Evolutionary conservation across 192 early-diverging fungal species (phyloP).

Genomic region (Backusella sp.): DNA sequence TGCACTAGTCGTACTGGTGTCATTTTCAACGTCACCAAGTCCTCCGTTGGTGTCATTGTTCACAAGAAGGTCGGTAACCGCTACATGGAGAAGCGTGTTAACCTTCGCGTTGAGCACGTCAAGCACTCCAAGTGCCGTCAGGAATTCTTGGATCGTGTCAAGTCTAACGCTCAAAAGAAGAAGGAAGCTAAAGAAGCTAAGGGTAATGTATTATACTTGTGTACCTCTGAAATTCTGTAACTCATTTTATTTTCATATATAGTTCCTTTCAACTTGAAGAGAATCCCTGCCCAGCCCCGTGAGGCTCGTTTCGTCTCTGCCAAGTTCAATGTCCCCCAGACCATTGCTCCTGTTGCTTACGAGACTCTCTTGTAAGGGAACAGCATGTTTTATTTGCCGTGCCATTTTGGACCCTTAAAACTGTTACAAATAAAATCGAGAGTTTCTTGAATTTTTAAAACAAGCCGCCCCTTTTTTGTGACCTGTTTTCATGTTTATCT

Average conservation of each 20-base stretch:
- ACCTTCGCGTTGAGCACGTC: constrained; percentile 98
- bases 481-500: neutral
- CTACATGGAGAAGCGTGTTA: constrained; percentile 98
- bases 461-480: neutral
- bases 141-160: constrained; percentile 96
- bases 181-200: constrained; percentile 66
- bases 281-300: constrained; percentile 87
- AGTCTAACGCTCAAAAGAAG: constrained; percentile 86
- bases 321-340: constrained; percentile 86
- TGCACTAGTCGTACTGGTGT: constrained; percentile 86
- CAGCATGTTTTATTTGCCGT: neutral
- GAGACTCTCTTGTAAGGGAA: constrained; percentile 69
- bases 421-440: neutral
- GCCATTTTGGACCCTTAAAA: neutral
- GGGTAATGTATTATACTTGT: constrained; percentile 9
- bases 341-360: constrained; percentile 94
- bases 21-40: constrained; percentile 99
- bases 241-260: neutral
- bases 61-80: constrained; percentile 99
- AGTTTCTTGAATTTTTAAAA: neutral
- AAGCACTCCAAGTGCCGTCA: constrained; percentile 99
- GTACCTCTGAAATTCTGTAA: neutral
- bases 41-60: constrained; percentile 96
- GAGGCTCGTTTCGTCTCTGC: constrained; percentile 85
- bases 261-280: constrained; percentile 76